These are phyloP conservation scores for Pyrus hybrid DNA, from an alignment of 331 rosid species.

Conservation along the genomic window DNA sequence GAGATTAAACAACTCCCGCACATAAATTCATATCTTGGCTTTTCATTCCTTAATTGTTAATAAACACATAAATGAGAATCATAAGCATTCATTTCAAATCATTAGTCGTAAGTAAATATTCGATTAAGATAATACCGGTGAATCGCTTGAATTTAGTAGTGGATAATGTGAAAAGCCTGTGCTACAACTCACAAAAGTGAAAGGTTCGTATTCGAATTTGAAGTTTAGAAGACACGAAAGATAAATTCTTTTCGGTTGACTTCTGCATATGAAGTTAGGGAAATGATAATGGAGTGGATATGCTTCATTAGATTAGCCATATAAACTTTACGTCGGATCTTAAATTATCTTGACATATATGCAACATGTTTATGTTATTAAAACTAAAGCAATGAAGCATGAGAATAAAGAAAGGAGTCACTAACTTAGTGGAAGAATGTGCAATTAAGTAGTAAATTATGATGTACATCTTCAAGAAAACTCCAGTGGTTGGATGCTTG, in stretches of 20 bases:
- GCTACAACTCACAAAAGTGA: too few species aligned
- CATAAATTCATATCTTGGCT: too few species aligned
- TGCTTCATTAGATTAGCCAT: background rate
- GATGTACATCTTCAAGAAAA: background rate
- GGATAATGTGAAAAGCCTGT: too few species aligned
- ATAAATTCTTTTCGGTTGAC: background rate
- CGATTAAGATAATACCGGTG: too few species aligned
- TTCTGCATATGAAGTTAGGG: background rate
- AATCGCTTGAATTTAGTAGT: too few species aligned
- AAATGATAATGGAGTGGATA: background rate
- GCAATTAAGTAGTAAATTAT: background rate
- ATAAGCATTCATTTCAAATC: too few species aligned
- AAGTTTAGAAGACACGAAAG: background rate
- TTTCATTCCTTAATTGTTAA: too few species aligned
- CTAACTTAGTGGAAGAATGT: conserved; percentile 35
- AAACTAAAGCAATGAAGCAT: conserved; percentile 21
- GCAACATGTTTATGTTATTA: conserved; percentile 17
- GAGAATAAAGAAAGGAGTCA: conserved; percentile 25
- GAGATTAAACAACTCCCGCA: too few species aligned
- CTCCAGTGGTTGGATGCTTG: background rate
- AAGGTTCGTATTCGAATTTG: too few species aligned
- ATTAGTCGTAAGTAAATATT: too few species aligned
- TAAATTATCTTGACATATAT: conserved; percentile 26
- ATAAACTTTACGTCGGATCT: conserved; percentile 24
- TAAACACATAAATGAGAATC: too few species aligned